phyloP scores from a whole-genome alignment of 1,284 basidiomycete species.

The Trichosporon ovoides region DNA sequence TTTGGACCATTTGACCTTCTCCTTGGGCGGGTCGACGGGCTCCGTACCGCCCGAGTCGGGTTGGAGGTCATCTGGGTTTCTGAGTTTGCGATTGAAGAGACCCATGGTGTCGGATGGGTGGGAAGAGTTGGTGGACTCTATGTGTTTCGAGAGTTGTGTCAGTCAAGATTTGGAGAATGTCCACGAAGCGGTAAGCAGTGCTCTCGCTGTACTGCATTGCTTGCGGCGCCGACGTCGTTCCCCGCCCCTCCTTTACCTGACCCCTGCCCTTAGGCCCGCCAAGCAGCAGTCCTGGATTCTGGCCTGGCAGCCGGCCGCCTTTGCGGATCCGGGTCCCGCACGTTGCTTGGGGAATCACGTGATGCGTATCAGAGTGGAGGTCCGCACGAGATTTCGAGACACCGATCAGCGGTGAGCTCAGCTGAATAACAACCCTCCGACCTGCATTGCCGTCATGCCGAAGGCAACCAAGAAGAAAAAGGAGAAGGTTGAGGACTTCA shows the following conservation, averaged over 20 bases:
- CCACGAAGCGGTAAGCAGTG: too few species aligned
- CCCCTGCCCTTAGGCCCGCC: not conserved
- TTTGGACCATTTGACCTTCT: constrained; percentile 81
- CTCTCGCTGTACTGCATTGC: not conserved
- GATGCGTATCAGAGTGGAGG: constrained; percentile 1
- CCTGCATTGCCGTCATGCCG: constrained; percentile 57
- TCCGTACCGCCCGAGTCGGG: constrained; percentile 24
- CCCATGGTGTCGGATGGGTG: constrained; percentile 29
- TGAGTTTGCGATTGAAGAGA: constrained; percentile 43
- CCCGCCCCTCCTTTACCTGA: not conserved
- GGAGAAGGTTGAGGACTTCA: constrained; percentile 82
- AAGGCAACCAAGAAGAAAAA: constrained; percentile 80
- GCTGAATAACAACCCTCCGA: not conserved
- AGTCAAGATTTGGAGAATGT: too few species aligned
- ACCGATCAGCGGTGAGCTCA: too few species aligned
- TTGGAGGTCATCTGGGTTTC: constrained; percentile 27
- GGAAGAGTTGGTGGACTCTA: not conserved
- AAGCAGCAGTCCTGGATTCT: not conserved
- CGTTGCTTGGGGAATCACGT: not conserved
- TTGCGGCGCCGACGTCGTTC: not conserved
- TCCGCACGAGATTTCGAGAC: not conserved
- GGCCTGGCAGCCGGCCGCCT: not conserved
- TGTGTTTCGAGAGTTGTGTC: too few species aligned
- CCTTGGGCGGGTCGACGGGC: constrained; percentile 51
- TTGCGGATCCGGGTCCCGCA: not conserved